These are phyloP conservation scores for Erythrophleum ivorense DNA, from an alignment of 331 rosid genomes.

Conservation along the genomic window DNA sequence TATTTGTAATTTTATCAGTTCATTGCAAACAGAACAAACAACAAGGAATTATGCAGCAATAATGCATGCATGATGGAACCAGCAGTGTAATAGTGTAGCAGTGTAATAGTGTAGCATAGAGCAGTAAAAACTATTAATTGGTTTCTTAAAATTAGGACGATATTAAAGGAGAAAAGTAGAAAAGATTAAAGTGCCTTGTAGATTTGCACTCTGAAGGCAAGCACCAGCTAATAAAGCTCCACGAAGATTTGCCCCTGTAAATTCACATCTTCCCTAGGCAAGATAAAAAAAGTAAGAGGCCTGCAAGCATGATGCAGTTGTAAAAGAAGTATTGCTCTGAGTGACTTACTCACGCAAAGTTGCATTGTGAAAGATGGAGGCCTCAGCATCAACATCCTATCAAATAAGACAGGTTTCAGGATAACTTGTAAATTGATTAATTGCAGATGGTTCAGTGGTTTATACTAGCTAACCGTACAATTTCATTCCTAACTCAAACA, in stretches of 20 bases:
- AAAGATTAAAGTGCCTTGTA: slow-evolving; percentile 66
- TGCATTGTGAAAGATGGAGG: slow-evolving; percentile 85
- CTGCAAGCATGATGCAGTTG: slow-evolving; percentile 25
- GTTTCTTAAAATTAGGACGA: slow-evolving; percentile 29
- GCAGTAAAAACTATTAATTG: neutral
- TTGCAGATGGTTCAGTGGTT: slow-evolving; percentile 11
- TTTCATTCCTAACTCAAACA: slow-evolving; percentile 35
- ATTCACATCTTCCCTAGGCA: slow-evolving; percentile 94
- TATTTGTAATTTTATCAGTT: neutral
- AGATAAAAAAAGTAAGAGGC: slow-evolving; percentile 54
- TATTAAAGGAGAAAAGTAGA: slow-evolving; percentile 9
- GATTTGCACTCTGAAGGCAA: slow-evolving; percentile 88
- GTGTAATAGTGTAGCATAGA: neutral
- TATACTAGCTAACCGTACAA: slow-evolving; percentile 27
- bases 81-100: neutral
- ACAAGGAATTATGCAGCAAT: slow-evolving; percentile 25
- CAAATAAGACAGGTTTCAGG: slow-evolving; percentile 33
- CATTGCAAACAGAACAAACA: slow-evolving; percentile 23
- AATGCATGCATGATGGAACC: slow-evolving; percentile 19
- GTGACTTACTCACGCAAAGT: slow-evolving; percentile 88
- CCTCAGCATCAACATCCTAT: slow-evolving; percentile 94
- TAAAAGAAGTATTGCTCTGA: slow-evolving; percentile 16
- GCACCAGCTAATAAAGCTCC: slow-evolving; percentile 93
- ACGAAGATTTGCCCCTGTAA: slow-evolving; percentile 94
- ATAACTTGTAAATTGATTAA: slow-evolving; percentile 26